A percentile compares a stretch with the other conserved stretches of the same genome.
Conservation (phyloP, 1,284 basidiomycete species). For the Schizophyllum commune region DNA sequence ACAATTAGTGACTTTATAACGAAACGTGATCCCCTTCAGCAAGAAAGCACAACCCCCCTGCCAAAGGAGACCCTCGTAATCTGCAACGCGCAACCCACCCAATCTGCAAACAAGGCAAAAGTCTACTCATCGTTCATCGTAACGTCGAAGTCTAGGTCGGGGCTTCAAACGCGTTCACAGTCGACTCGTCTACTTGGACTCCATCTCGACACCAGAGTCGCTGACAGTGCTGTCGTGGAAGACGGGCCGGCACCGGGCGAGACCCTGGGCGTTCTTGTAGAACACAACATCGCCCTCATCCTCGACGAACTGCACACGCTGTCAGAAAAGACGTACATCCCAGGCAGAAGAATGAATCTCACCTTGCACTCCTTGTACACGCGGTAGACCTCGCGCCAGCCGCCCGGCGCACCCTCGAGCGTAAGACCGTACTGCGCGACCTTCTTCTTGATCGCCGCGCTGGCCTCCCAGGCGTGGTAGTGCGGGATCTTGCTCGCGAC, state of each 20-base stretch:
- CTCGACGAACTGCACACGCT: constrained; percentile 67
- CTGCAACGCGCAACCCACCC: no score
- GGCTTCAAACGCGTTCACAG: constrained; percentile 16
- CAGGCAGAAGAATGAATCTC: constrained; percentile 6
- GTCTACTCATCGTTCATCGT: no score
- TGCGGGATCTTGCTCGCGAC: constrained; percentile 92
- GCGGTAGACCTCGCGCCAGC: constrained; percentile 75
- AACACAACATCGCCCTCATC: constrained; percentile 88
- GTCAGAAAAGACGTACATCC: constrained; percentile 2
- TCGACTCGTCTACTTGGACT: constrained; percentile 19
- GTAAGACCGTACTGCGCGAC: constrained; percentile 57
- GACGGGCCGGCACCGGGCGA: constrained; percentile 64
- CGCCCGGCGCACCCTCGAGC: constrained; percentile 58
- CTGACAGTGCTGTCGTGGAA: constrained; percentile 57
- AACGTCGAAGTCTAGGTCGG: not conserved
- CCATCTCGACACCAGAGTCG: constrained; percentile 84
- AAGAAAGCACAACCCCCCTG: no score
- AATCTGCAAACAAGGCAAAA: no score
- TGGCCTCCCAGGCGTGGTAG: constrained; percentile 92
- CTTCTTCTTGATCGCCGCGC: constrained; percentile 78
- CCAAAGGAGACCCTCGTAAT: no score
- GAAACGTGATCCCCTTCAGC: no score
- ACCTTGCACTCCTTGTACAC: constrained; percentile 73
- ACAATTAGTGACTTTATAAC: no score
- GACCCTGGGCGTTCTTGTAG: constrained; percentile 82